These are phyloP conservation scores for Lenwebbia sp. DNA, from an alignment of 345 rosid species.

Conservation along the genomic window DNA sequence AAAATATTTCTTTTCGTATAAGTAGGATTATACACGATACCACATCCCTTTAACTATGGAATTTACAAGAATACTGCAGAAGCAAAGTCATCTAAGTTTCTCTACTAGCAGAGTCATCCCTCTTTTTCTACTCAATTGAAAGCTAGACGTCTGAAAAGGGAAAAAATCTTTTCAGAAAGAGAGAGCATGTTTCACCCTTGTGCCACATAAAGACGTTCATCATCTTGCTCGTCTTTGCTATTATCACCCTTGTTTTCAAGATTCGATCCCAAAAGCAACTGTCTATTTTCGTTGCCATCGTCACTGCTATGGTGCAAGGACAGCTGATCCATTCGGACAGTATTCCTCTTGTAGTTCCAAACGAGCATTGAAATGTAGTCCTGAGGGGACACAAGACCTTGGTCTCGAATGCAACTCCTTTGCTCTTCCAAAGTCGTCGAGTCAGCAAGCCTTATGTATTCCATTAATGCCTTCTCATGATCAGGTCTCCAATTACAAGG, in stretches of 20 bases:
- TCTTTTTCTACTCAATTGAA: neutral
- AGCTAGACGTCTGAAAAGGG: neutral
- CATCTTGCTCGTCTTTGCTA: constrained; percentile 26
- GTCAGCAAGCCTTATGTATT: constrained; percentile 68
- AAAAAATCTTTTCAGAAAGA: neutral
- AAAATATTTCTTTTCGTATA: neutral
- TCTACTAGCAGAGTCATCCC: neutral
- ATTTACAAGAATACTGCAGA: neutral
- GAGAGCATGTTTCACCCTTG: constrained; percentile 18
- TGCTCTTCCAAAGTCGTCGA: constrained; percentile 76
- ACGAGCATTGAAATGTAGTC: constrained; percentile 89
- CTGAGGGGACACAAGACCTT: constrained; percentile 86
- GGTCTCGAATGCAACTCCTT: constrained; percentile 45
- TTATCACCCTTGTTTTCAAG: constrained; percentile 10
- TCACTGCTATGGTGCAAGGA: constrained; percentile 22
- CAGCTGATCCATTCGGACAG: constrained; percentile 53
- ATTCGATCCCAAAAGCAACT: constrained; percentile 24
- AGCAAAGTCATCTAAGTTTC: too few relatives aligned
- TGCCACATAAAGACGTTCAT: constrained; percentile 32
- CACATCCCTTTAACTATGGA: neutral
- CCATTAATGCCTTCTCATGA: constrained; percentile 76
- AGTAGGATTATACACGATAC: neutral
- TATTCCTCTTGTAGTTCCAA: constrained; percentile 93
- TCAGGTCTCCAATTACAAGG: constrained; percentile 84
- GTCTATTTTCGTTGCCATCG: constrained; percentile 18